Evolutionary conservation across 192 early-diverging fungal species (phyloP).

Genomic region (Coemansia reversa): DNA sequence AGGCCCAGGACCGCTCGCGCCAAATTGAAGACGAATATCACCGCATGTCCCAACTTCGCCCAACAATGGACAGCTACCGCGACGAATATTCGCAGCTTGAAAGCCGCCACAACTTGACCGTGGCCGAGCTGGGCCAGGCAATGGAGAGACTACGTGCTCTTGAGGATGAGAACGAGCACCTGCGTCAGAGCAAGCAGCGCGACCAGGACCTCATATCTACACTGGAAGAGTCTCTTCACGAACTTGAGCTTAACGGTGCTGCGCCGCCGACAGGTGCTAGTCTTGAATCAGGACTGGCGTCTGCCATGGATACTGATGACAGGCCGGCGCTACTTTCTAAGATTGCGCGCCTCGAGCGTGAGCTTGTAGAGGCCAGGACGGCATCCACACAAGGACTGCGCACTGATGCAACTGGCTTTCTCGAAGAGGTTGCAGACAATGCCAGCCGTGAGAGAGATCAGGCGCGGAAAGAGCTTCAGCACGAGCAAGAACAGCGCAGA

Average conservation of each 20-base stretch:
- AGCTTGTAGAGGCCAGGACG: slow-evolving; percentile 50
- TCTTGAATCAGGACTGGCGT: slow-evolving; percentile 30
- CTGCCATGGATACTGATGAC: slow-evolving; percentile 38
- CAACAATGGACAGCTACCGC: slow-evolving; percentile 85
- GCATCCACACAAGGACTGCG: slow-evolving; percentile 13
- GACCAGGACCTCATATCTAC: slow-evolving; percentile 75
- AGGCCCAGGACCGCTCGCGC: slow-evolving; percentile 67
- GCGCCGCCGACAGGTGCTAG: slow-evolving; percentile 30
- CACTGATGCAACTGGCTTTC: slow-evolving; percentile 20
- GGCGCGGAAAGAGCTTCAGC: slow-evolving; percentile 35
- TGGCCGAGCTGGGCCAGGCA: slow-evolving; percentile 68
- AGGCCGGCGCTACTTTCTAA: slow-evolving; percentile 50
- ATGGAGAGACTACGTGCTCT: slow-evolving; percentile 69
- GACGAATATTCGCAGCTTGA: slow-evolving; percentile 79
- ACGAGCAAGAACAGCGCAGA: slow-evolving; percentile 34
- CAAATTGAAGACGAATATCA: slow-evolving; percentile 86
- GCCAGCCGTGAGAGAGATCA: slow-evolving; percentile 50
- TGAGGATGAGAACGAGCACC: slow-evolving; percentile 60
- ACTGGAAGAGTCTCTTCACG: slow-evolving; percentile 77
- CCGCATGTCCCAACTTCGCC: slow-evolving; percentile 74
- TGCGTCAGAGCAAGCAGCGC: slow-evolving; percentile 62
- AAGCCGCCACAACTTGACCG: slow-evolving; percentile 62
- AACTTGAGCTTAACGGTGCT: slow-evolving; percentile 68
- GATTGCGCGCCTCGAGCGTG: slow-evolving; percentile 62
- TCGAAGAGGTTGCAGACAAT: slow-evolving; percentile 44